phyloP scores from a whole-genome alignment of 306 rosid genomes.

The Lagenaria siceraria region DNA sequence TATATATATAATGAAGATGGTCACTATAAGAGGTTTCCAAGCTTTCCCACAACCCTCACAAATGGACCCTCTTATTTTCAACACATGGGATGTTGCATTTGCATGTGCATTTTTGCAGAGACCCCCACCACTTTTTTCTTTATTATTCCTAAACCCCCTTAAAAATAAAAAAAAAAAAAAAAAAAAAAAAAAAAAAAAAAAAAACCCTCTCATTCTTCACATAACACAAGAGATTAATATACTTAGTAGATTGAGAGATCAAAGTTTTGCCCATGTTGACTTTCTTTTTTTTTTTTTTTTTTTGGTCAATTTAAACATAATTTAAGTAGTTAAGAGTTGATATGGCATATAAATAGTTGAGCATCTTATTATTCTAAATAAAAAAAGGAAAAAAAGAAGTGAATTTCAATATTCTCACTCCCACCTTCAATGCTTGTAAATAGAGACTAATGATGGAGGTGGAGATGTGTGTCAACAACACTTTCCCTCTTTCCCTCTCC shows the following conservation, averaged over 20 bases:
- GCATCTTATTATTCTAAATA: too few species aligned
- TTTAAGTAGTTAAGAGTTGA: too few species aligned
- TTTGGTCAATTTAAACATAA: too few species aligned
- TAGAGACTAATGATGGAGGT: slow-evolving; percentile 6
- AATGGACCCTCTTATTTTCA: slow-evolving; percentile 11
- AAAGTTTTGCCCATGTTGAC: too few species aligned
- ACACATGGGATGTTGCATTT: slow-evolving; percentile 34
- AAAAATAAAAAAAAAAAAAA: too few species aligned
- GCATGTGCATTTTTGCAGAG: slow-evolving; percentile 25
- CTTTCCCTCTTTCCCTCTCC: not conserved
- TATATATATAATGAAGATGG: not conserved
- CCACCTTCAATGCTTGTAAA: not conserved
- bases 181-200: too few species aligned
- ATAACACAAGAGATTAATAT: too few species aligned
- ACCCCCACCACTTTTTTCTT: slow-evolving; percentile 5
- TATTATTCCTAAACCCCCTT: not conserved
- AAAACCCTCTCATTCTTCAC: too few species aligned
- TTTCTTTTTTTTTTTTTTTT: too few species aligned
- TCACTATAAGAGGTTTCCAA: not conserved
- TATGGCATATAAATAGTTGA: too few species aligned
- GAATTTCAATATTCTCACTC: not conserved
- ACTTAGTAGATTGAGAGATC: too few species aligned
- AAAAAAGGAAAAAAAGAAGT: too few species aligned
- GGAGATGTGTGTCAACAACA: slow-evolving; percentile 5
- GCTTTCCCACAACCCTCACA: not conserved